Conservation (phyloP, 1,284 basidiomycete genomes). For the Schizophyllum commune region DNA sequence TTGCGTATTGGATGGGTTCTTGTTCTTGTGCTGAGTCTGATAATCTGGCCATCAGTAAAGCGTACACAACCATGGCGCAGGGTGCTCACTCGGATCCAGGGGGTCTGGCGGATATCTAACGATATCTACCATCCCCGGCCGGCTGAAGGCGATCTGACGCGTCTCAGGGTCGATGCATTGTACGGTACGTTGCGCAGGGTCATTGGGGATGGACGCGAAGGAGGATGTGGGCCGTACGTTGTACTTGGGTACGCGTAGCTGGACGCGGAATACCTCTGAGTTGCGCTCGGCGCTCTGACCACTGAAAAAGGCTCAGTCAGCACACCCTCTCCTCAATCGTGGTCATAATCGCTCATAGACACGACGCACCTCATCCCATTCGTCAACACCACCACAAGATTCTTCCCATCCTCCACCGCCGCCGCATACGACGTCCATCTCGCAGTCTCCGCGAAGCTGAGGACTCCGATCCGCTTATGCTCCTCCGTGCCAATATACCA, state of each 20-base stretch:
- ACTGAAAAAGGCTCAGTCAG: not conserved
- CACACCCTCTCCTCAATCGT: too few species aligned
- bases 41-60: too few species aligned
- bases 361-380: not conserved
- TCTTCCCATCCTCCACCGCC: not conserved
- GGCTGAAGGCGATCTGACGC: not conserved
- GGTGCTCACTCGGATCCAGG: too few species aligned
- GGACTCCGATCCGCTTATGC: not conserved
- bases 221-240: not conserved
- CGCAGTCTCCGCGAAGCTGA: not conserved
- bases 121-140: not conserved
- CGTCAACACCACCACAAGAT: not conserved
- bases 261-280: not conserved
- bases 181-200: not conserved
- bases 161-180: not conserved
- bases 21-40: too few species aligned
- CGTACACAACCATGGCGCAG: too few species aligned
- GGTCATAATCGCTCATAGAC: too few species aligned
- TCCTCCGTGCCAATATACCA: not conserved
- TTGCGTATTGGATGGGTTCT: not conserved
- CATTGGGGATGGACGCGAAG: not conserved
- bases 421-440: not conserved
- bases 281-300: not conserved
- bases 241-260: not conserved
- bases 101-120: not conserved